Evolutionary conservation across 1,139 yeast genomes (phyloP), one percentile per base, ranked within the genome.

Genomic region (Kodamaea arcana): DNA sequence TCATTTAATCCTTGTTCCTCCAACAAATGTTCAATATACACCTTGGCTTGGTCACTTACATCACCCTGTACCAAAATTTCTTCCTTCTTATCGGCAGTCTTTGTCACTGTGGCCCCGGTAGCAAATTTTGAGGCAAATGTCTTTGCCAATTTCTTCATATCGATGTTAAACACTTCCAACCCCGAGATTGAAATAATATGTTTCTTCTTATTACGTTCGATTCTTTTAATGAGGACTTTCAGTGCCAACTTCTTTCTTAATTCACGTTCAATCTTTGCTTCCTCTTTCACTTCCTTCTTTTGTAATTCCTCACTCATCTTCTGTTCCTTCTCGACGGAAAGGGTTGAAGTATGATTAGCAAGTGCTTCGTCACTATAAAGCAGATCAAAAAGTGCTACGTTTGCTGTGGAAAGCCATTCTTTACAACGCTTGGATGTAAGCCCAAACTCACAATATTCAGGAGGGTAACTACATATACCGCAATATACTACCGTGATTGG

Each of bases 61-160:
- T 92, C 98, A 49, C 98, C 98, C 64, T 90, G 97, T 39, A 90
- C 83, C 43, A 87, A 76, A 38, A 90, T 79, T 54, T 90, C 97
- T 45, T 90, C 97, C 55, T 83, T 84, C 61, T 90, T 90, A 48
- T 90, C 97, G 9, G 82, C 92, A 44, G 82, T 83, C 63, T 90
- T 90, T 7, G 90, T 81, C n/a, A 90, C 96, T 29, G 94, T 80
- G 17, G 97, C 94, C 31, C 98, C 98, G 3, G 97, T 90, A 15
- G 98, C 98, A 56, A 90, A 92, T 58, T 86, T 87, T 27, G 94
- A 82, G 0, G 97, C 94, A 61, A 92, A 87, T 1, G 88, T 81
- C 69, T 92, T 92, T 30, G 96, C 85, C 47, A 87, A 71, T 55
- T 88, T 88, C 68, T 92, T 92, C 74, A 86, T 73, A 55, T 90